Evolutionary conservation across 331 rosid genomes (phyloP), one percentile per base, ranked within the genome.

Genomic region (Stylosanthes scabra): DNA sequence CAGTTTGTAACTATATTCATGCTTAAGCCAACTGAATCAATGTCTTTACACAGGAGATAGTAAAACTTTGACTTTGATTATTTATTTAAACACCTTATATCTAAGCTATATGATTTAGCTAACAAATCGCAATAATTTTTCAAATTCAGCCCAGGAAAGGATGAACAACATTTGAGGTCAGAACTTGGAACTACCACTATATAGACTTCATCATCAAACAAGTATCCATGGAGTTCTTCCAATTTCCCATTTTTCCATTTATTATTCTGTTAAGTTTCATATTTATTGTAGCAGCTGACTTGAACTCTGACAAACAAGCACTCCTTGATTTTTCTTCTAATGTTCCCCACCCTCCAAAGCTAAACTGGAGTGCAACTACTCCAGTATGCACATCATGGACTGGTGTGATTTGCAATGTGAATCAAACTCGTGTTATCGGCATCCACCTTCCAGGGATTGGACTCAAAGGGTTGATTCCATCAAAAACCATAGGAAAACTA

Each of bases 401-500:
- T 67, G 96, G 96, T 20, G 74, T 90, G 51, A 75, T 80, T 25
- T 90, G 96, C 76, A 75, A 84, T 68, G 5, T 12, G 39, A 72
- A 84, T 50, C 56, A 49, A 44, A 86, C 74, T 42, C 73, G 83
- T 28, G 93, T 90, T 57, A 62, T 69, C 16, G 80, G 80, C 14
- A 67, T 90, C 67, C 89, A 80, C 59, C 88, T 88, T 68, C 96
- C 96, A 1, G 91, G 84, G 11, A 13, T 81, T 58, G 89, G 89
- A 59, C 81, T 90, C 29, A 46, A 62, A 2, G 93, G 96, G 28
- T 45, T 83, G 11, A 80, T 90, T 77, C 96, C 87, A 59, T 60
- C 52, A 8, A 84, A 90, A 40, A 88, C 68, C 72, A 10, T 90
- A 39, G 87, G 88, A 58, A 86, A 83, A 85, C 85, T 90, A 11